Base-by-base conservation (phyloP, 352 stramenopile species). In the Globisporangium spinosum region DNA sequence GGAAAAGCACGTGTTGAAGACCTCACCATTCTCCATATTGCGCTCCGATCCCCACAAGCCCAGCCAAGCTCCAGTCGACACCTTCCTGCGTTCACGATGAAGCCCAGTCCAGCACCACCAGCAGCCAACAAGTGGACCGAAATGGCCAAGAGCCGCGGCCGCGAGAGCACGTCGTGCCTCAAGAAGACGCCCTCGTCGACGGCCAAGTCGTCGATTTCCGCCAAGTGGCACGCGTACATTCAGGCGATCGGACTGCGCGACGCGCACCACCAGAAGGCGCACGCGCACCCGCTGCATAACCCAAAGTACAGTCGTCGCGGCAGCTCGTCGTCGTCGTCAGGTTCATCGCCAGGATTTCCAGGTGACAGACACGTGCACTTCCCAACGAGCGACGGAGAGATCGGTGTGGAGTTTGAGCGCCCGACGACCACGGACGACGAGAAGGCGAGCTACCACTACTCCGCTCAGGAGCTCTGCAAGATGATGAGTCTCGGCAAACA, bases 381-480 rank as follows among this genome's bases (percentile, higher is more conserved):
- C 58, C 70, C 72, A 1, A 27, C 54, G 7, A 62, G 34, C 53
- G 69, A 76, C 2, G 62, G 70, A 0, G 65, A 81, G 25, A 65
- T 82, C 13, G 69, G 73, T 23, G 68, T 85, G 45, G 64, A 85
- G 38, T 83, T 80, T 47, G 76, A 84, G 13, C 68, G 71, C 7
- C 73, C 76, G 1, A 47, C 58, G 20, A 84, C 67, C 10, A 89
- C 80, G 0, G 62, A 64, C 1, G 73, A 80, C 2, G 84, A 93
- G 75, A 90, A 91, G 68, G 60, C 67, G 22, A 47, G 32, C 12
- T 89, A 77, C 61, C 79, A 91, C 58, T 91, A 90, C 60, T 86
- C 80, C 15, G 53, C 68, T 0, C 35, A 83, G 5, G 82, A 93
- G 65, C 74, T 93, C 34, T 62, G 62, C 13, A 69, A 87, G 54